A percentile compares a stretch with the other conserved stretches of the same genome.
Conservation (phyloP, 345 rosid species). For the Ceriops zippeliana region DNA sequence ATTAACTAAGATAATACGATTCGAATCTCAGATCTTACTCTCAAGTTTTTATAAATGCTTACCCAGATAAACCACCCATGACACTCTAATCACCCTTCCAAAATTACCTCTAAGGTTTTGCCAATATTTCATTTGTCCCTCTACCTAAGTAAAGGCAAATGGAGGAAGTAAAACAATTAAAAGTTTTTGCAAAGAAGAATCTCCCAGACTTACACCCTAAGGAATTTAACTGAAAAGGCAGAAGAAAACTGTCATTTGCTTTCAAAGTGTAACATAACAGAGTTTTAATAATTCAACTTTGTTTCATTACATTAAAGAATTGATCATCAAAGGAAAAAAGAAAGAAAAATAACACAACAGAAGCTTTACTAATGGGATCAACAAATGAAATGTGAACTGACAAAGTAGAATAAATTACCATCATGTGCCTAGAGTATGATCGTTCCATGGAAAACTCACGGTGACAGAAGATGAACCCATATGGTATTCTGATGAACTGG, state of each 20-base stretch:
- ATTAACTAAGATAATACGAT: too few species aligned
- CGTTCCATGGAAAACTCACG: slow-evolving; percentile 37
- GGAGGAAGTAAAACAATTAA: not conserved
- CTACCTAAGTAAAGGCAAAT: not conserved
- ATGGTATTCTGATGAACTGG: slow-evolving; percentile 39
- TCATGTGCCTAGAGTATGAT: slow-evolving; percentile 40
- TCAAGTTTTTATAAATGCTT: too few species aligned
- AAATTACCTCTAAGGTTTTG: not conserved
- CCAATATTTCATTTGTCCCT: not conserved
- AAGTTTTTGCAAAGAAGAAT: not conserved
- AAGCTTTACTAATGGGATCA: slow-evolving; percentile 24
- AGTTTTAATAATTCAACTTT: not conserved
- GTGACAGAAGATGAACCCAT: slow-evolving; percentile 26
- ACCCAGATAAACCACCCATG: too few species aligned
- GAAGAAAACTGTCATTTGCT: slow-evolving; percentile 6
- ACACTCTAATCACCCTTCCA: not conserved
- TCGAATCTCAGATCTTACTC: too few species aligned
- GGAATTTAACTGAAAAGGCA: slow-evolving; percentile 9
- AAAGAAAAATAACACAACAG: slow-evolving; percentile 14
- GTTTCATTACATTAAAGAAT: slow-evolving; percentile 18
- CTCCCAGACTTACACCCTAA: not conserved
- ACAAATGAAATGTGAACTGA: slow-evolving; percentile 12
- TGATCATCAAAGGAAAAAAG: slow-evolving; percentile 16
- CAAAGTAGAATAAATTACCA: slow-evolving; percentile 32
- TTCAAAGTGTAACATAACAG: slow-evolving; percentile 5